A percentile compares a stretch with the other conserved stretches of the same genome.
Evolutionary conservation across 768 basidiomycete species (phyloP).

Genomic region (Crucibulum laeve): DNA sequence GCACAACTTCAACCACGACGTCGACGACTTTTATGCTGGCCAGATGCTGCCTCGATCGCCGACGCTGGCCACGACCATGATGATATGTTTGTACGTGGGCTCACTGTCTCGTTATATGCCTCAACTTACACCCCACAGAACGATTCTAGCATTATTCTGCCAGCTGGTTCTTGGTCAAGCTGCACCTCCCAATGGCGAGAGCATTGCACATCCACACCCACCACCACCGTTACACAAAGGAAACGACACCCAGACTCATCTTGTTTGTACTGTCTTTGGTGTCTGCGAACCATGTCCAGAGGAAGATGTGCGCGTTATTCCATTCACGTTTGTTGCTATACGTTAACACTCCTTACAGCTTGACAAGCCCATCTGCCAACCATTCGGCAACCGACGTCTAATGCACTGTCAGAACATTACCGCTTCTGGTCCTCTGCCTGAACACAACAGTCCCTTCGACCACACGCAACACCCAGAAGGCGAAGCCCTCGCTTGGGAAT

Average conservation of each 20-base stretch:
- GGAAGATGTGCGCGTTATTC: conserved; percentile 43
- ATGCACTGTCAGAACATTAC: conserved; percentile 68
- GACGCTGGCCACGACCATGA: conserved; percentile 21
- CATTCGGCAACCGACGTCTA: conserved; percentile 90
- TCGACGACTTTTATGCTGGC: conserved; percentile 30
- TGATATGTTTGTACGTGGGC: conserved; percentile 26
- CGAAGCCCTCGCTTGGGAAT: conserved; percentile 84
- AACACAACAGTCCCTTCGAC: conserved; percentile 14
- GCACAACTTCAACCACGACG: conserved; percentile 6
- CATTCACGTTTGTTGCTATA: conserved; percentile 2
- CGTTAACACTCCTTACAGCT: conserved; percentile 39
- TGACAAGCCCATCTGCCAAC: conserved; percentile 87
- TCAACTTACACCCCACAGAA: conserved; percentile 2
- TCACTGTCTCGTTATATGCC: not conserved
- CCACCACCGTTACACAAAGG: conserved; percentile 7
- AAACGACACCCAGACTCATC: conserved; percentile 26
- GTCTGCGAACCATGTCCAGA: conserved; percentile 61
- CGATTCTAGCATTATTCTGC: conserved; percentile 10
- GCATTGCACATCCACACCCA: conserved; percentile 7
- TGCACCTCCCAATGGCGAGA: not conserved
- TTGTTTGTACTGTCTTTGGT: conserved; percentile 52
- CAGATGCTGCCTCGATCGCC: conserved; percentile 28
- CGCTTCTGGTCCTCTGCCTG: conserved; percentile 16
- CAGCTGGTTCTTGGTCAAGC: conserved; percentile 7
- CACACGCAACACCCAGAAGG: conserved; percentile 28